These are phyloP conservation scores for Macrolepiota dolichaula DNA, from an alignment of 768 basidiomycete species.

Conservation along the genomic window DNA sequence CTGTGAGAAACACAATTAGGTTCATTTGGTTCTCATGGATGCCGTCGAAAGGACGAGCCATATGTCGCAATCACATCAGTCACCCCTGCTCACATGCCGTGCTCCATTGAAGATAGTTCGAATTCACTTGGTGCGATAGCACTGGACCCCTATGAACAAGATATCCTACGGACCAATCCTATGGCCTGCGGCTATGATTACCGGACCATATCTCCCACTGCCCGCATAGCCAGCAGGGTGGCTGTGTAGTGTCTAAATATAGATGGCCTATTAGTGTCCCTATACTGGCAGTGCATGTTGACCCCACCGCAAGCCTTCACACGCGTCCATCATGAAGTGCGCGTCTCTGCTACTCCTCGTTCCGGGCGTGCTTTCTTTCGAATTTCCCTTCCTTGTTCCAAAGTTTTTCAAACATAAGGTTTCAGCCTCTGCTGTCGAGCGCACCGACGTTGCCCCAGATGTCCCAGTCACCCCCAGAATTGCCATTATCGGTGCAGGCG, in stretches of 20 bases:
- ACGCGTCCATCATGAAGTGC: slow-evolving; percentile 16
- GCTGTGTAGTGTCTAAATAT: not conserved
- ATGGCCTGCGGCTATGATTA: not conserved
- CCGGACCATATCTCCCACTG: not conserved
- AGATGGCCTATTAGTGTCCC: not conserved
- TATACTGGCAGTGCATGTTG: not conserved
- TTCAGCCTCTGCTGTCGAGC: slow-evolving; percentile 14
- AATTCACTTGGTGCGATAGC: not conserved
- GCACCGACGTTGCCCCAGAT: slow-evolving; percentile 10
- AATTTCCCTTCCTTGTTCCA: slow-evolving; percentile 55
- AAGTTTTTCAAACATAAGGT: slow-evolving; percentile 41
- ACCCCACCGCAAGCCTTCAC: not conserved
- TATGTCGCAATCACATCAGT: slow-evolving; percentile 4
- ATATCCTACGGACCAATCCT: not conserved
- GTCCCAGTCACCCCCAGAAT: slow-evolving; percentile 46
- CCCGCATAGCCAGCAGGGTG: not conserved
- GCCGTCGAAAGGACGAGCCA: not conserved
- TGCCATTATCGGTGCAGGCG: slow-evolving; percentile 90
- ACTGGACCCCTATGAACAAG: not conserved
- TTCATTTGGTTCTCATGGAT: slow-evolving; percentile 7
- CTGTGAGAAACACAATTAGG: slow-evolving; percentile 1
- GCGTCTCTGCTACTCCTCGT: slow-evolving; percentile 26
- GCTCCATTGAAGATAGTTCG: not conserved
- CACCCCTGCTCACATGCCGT: not conserved
- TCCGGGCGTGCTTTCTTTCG: slow-evolving; percentile 33